phyloP scores from a whole-genome alignment of 1,284 basidiomycete genomes.

The Ceratobasidium sp. region DNA sequence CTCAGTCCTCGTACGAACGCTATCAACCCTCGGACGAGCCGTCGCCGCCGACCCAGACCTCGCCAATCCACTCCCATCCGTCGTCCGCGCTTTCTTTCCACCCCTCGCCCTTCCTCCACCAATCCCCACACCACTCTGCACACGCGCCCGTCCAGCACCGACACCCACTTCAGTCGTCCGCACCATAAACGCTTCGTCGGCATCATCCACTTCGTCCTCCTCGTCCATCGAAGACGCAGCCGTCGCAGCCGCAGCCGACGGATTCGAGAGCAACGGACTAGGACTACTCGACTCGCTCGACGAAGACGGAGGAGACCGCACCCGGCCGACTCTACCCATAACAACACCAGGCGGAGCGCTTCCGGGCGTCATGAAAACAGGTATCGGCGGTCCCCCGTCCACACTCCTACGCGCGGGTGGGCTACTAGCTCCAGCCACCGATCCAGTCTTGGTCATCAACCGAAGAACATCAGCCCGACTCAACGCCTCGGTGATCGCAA shows the following conservation, averaged over 20 bases:
- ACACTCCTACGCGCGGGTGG: not conserved
- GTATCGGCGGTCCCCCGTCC: not conserved
- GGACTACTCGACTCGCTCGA: slow-evolving; percentile 17
- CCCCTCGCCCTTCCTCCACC: slow-evolving; percentile 17
- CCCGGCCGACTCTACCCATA: not conserved
- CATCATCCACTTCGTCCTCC: not conserved
- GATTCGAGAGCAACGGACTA: not conserved
- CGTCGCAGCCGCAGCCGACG: not conserved
- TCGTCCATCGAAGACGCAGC: not conserved
- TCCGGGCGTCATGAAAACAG: slow-evolving; percentile 20
- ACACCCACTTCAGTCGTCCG: slow-evolving; percentile 4
- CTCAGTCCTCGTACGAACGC: not conserved
- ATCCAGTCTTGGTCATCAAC: not conserved
- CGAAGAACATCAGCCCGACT: slow-evolving; percentile 16
- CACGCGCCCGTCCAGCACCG: slow-evolving; percentile 35
- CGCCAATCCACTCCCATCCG: not conserved
- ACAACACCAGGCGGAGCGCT: not conserved
- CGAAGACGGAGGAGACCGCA: slow-evolving; percentile 1
- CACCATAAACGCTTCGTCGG: slow-evolving; percentile 21
- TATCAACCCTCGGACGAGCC: slow-evolving; percentile 20
- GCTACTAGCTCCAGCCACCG: not conserved
- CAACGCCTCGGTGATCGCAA: not conserved
- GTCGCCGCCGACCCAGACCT: slow-evolving; percentile 6
- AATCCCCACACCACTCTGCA: slow-evolving; percentile 25
- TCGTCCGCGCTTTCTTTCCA: not conserved